Percentiles rank a stretch among this genome's conserved stretches.
These are phyloP conservation scores for Dacryopinax spathularia DNA, from an alignment of 768 basidiomycete species.

Conservation along the genomic window DNA sequence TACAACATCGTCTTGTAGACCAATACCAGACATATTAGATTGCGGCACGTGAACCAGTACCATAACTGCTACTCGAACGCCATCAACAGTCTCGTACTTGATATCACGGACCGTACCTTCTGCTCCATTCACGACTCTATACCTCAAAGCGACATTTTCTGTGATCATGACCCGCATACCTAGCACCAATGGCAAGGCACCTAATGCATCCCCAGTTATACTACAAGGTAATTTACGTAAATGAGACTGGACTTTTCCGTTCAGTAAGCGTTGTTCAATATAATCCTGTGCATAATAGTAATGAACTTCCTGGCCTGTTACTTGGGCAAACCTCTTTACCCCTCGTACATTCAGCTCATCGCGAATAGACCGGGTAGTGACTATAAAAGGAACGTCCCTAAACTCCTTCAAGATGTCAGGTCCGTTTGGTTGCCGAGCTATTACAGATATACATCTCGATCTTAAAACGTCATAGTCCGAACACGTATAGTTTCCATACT, in stretches of 20 bases:
- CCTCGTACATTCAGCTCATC: neutral
- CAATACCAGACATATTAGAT: constrained; percentile 11
- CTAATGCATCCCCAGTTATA: neutral
- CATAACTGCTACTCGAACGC: constrained; percentile 13
- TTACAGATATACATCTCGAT: neutral
- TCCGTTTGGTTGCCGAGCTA: neutral
- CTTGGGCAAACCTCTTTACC: neutral
- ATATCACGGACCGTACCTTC: neutral
- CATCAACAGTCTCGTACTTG: constrained; percentile 11
- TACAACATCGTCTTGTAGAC: constrained; percentile 4
- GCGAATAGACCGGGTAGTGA: neutral
- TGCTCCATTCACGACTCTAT: neutral
- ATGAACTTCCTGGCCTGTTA: neutral
- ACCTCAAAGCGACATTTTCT: constrained; percentile 3
- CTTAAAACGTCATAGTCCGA: neutral
- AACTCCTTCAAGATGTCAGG: neutral
- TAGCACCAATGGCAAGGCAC: neutral
- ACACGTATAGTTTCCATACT: neutral
- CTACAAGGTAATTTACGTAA: neutral
- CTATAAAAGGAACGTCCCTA: neutral
- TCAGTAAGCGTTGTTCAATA: neutral
- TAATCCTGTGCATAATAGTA: neutral
- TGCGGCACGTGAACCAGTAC: constrained; percentile 20
- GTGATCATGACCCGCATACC: neutral
- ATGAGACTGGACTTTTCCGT: neutral